Evolutionary conservation across 1,139 yeast species (phyloP).

Genomic region (Yamadazyma taylorii): DNA sequence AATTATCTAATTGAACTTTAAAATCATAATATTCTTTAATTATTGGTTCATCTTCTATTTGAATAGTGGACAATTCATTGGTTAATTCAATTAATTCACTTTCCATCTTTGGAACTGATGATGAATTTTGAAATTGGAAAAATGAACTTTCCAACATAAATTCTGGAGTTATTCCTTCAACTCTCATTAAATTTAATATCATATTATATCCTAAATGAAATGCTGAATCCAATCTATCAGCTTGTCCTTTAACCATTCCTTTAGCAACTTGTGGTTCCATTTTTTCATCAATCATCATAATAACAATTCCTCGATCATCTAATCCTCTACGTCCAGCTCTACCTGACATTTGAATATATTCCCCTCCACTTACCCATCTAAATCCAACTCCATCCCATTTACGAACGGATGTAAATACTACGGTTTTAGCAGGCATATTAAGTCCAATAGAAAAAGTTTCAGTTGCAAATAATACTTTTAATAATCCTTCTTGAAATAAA

Average conservation of each 20-base stretch:
- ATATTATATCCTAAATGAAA: conserved; percentile 96
- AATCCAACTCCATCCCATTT: conserved; percentile 98
- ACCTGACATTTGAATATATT: conserved; percentile 98
- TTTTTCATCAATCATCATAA: conserved; percentile 98
- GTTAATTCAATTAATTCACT: conserved; percentile 55
- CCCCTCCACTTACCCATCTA: conserved; percentile 99
- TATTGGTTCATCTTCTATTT: conserved; percentile 70
- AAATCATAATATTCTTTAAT: conserved; percentile 83
- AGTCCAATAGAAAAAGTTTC: conserved; percentile 98
- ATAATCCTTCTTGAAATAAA: conserved; percentile 91
- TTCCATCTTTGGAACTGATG: conserved; percentile 85
- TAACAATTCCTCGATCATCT: conserved; percentile 98
- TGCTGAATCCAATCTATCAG: conserved; percentile 93
- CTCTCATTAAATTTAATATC: conserved; percentile 94
- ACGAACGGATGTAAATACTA: conserved; percentile 94
- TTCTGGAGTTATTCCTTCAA: conserved; percentile 97
- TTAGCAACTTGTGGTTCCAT: conserved; percentile 99
- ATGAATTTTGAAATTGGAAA: conserved; percentile 91
- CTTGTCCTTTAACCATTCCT: conserved; percentile 99
- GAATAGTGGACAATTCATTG: conserved; percentile 45
- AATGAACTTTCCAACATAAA: conserved; percentile 94
- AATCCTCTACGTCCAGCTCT: conserved; percentile 99
- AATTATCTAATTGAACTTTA: conserved; percentile 65
- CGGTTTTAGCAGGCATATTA: conserved; percentile 98
- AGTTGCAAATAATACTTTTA: conserved; percentile 94